Conservation (phyloP, 2,329 filamentous ascomycete genomes). For the Leptodontidium sp. region DNA sequence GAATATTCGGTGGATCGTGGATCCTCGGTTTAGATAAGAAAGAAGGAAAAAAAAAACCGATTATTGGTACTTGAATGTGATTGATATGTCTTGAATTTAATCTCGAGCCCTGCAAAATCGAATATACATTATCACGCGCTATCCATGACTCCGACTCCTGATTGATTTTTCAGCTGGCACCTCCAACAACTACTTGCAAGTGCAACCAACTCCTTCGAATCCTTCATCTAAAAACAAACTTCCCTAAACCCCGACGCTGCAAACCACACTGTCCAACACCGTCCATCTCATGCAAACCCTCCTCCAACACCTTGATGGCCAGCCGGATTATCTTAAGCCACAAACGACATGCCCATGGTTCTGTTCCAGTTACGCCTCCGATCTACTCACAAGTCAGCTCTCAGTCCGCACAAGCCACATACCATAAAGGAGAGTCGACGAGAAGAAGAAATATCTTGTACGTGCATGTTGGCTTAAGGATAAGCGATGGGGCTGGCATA, state of each 20-base stretch:
- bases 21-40: too few species aligned
- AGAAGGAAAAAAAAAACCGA: too few species aligned
- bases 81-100: background rate
- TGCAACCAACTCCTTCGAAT: background rate
- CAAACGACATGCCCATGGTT: background rate
- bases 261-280: background rate
- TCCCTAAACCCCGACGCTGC: background rate
- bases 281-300: too few species aligned
- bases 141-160: background rate
- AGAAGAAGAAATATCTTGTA: slow-evolving; percentile 9
- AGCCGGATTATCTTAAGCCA: background rate
- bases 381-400: slow-evolving; percentile 15
- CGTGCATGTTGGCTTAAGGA: background rate
- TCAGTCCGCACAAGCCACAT: background rate
- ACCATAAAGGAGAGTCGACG: background rate
- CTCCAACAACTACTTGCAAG: background rate
- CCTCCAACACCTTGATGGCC: background rate
- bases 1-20: too few species aligned
- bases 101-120: background rate
- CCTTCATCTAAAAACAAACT: background rate
- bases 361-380: background rate
- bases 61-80: too few species aligned
- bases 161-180: background rate
- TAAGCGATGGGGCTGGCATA: background rate
- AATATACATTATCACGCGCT: background rate